Conservation (phyloP, 257 asterid species). For the Fraxinus cuspidata region DNA sequence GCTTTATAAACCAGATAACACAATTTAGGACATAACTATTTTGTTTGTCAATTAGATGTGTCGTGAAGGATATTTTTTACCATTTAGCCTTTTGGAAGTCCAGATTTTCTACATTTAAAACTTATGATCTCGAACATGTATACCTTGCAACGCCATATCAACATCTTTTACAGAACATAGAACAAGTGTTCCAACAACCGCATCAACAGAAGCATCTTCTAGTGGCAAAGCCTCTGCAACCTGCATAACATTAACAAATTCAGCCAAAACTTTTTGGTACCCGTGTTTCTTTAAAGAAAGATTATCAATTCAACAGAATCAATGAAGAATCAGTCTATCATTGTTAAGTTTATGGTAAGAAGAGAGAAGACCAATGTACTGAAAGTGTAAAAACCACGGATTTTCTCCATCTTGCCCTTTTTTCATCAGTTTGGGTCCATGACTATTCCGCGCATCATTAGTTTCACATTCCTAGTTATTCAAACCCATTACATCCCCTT, state of each 20-base stretch:
- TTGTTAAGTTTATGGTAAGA: background rate
- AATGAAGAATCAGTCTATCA: background rate
- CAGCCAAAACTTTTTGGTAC: background rate
- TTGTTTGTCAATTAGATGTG: background rate
- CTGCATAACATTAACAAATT: constrained; percentile 35
- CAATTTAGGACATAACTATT: background rate
- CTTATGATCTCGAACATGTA: background rate
- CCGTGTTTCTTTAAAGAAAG: background rate
- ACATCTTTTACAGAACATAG: constrained; percentile 87
- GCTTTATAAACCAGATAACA: background rate
- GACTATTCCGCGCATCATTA: no score
- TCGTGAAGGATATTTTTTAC: background rate
- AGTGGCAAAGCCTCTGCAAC: constrained; percentile 88
- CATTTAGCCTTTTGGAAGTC: background rate
- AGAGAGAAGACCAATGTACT: background rate
- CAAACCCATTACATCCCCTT: no score
- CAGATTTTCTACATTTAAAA: background rate
- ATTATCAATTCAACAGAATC: background rate
- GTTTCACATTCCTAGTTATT: no score
- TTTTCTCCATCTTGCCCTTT: no score
- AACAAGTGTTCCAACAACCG: constrained; percentile 85
- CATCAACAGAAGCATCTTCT: constrained; percentile 80
- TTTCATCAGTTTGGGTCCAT: no score
- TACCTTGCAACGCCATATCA: constrained; percentile 69
- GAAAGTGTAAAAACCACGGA: background rate